Evolutionary conservation across 169 alveolate genomes (phyloP).

Genomic region (Plasmodium knowlesi): DNA sequence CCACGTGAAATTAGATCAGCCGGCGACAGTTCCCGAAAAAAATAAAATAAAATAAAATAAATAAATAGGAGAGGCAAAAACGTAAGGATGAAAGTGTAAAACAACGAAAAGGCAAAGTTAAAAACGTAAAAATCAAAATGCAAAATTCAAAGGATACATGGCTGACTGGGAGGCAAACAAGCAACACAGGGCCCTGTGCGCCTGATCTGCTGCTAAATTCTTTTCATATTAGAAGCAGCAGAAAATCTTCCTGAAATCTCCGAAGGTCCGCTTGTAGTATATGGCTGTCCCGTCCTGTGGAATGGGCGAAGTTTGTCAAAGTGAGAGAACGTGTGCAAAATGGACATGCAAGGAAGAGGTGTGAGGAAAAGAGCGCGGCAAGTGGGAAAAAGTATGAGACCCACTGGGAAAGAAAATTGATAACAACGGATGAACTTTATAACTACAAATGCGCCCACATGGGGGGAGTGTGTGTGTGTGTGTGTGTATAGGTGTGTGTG

Average conservation of each 20-base stretch:
- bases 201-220: background rate
- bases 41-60: background rate
- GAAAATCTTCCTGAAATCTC: constrained; percentile 35
- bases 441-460: background rate
- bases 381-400: background rate
- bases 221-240: constrained; percentile 20
- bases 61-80: background rate
- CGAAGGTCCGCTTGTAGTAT: constrained; percentile 40
- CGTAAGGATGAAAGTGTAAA: background rate
- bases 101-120: background rate
- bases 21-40: background rate
- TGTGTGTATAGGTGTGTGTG: background rate
- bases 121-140: background rate
- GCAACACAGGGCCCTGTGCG: background rate
- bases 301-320: background rate
- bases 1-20: background rate
- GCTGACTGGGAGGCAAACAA: background rate
- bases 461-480: background rate
- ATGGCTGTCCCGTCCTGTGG: constrained; percentile 72
- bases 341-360: background rate
- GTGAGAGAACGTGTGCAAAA: background rate
- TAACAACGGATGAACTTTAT: background rate
- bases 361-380: background rate
- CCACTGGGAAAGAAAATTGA: background rate
- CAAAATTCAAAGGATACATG: background rate